phyloP scores from a whole-genome alignment of 2,329 filamentous ascomycete genomes.

The Nakataea oryzae region DNA sequence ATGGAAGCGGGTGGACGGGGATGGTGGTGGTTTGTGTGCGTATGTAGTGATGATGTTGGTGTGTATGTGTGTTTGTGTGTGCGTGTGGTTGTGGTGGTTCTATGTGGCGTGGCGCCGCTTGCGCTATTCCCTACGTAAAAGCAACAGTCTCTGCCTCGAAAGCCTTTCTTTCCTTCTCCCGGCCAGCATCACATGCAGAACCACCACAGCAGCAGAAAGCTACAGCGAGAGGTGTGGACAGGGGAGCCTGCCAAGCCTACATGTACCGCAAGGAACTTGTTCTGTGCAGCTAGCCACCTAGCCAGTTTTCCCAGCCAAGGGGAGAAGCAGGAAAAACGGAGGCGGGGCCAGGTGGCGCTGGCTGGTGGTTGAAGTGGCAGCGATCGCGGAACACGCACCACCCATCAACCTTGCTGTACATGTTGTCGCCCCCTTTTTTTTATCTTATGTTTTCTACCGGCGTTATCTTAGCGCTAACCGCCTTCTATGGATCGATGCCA shows the following conservation, averaged over 20 bases:
- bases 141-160: background rate
- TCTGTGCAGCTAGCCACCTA: no score
- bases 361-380: background rate
- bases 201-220: background rate
- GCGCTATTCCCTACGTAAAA: background rate
- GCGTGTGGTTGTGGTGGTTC: background rate
- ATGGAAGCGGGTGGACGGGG: background rate
- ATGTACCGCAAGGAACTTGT: no score
- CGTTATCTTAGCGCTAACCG: background rate
- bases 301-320: no score
- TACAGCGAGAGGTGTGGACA: no score
- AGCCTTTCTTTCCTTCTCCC: background rate
- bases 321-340: no score
- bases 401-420: background rate
- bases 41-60: no score
- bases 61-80: background rate
- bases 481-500: background rate
- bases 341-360: background rate
- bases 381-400: background rate
- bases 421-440: background rate
- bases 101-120: no score
- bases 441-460: no score
- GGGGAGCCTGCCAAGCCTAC: no score
- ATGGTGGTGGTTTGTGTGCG: background rate
- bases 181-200: background rate